Evolutionary conservation across 2,329 filamentous ascomycete species (phyloP), one percentile per base, ranked within the genome.

Genomic region (Neodidymelliopsis sp.): DNA sequence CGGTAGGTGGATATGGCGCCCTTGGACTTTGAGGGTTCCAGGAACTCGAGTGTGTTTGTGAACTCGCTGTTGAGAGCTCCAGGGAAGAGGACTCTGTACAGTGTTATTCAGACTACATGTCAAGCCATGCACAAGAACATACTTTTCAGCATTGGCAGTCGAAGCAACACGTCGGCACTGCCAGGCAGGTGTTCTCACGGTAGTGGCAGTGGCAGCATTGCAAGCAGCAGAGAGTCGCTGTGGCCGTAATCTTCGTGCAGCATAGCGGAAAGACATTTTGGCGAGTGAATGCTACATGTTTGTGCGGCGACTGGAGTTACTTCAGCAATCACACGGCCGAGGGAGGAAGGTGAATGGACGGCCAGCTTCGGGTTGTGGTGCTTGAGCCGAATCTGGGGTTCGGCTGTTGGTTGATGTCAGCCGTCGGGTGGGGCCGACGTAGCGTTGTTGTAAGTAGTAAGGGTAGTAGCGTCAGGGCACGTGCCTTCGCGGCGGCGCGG

Each of bases 31-130:
- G 86, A 82, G 0, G 92, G 89, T 38, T 84, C 83, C 45, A 90
- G 84, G 74, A 96, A 97, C 29, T 82, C 79, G 73, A 97, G 86
- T 0, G 81, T 79, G 57, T 84, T 87, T 4, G 90, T 96, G 74
- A 99, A 99, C 55, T 90, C 90, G 71, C 91, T 96, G 72, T 97
- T 93, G 40, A 97, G 80, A 1, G 94, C 94, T n/a, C 94, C 94
- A 0, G 94, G 94, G 61, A 99, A 99, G 45, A 84, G 77, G 9
- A 84, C 80, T 48, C 82, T 85, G 38, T 2, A 2, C 3, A 2
- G 0, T 3, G 4, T 16, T 20, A 25, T 12, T 49, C 15, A 39
- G 37, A 4, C 12, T 18, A 27, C 10, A 5, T 30, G 6, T 23
- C 4, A 38, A 8, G 7, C 8, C 4, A n/a, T n/a, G 28, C 12